Base-by-base conservation (phyloP, 1,139 yeast species). In the Yamadazyma epiphylla region DNA sequence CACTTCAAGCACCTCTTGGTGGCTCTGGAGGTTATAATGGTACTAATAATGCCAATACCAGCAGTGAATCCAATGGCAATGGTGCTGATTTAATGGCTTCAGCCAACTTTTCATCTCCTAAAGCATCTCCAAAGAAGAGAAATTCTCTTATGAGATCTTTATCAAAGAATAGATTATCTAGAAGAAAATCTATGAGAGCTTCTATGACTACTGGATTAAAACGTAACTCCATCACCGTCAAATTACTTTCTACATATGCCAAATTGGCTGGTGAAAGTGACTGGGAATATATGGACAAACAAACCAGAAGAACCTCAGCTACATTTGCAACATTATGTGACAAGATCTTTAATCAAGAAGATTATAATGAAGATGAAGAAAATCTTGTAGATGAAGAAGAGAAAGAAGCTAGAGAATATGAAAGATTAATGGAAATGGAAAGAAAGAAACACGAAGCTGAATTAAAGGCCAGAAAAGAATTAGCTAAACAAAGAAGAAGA, bases 321-420 rank as follows among this genome's bases (percentile, higher is more conserved):
- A 83, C 84, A 35, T 82, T 82, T 61, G 91, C 88, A 8, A 72
- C 82, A 4, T 62, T 82, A 28, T 80, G 87, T 64, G 89, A 82
- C 56, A 79, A 77, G 52, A 76, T 82, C 37, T 82, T 82, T 58
- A 81, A 76, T 41, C 73, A 69, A 44, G 74, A 69, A 43, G 63
- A 57, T 3, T 76, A 77, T 48, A 76, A 76, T 42, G 71, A 70
- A 44, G 76, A 71, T 35, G 84, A 77, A 39, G 78, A 73, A 45
- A 60, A 56, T 29, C 57, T 69, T 39, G 55, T 63, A 6, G 74
- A 69, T 38, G 70, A 64, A 29, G 74, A 70, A 56, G 83, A 70
- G 51, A 66, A 52, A 58, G 58, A 60, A 36, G 72, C 73, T 3
- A 68, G 43, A 29, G 66, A 73, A 54, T 62, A 70, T 55, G 69